phyloP scores from a whole-genome alignment of 2,329 filamentous ascomycete species.

The Exophiala phaeomuriformis region DNA sequence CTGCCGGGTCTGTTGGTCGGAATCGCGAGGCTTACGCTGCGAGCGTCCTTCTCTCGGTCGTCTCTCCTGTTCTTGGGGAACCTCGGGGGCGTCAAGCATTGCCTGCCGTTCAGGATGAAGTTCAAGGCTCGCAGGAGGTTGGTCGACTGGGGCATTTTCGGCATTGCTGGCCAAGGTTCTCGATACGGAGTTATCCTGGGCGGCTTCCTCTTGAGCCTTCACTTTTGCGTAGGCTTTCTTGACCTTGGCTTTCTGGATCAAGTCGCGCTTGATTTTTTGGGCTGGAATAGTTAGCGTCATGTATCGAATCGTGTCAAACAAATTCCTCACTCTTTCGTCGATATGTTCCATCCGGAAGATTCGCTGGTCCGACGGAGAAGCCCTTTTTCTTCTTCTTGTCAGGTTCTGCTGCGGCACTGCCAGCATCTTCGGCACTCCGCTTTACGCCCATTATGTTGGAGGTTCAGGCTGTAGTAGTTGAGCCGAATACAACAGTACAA shows the following conservation, averaged over 20 bases:
- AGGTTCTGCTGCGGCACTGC: constrained; percentile 12
- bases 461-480: background rate
- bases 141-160: constrained; percentile 11
- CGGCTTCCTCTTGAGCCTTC: constrained; percentile 53
- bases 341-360: constrained; percentile 84
- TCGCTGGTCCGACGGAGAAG: constrained; percentile 80
- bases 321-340: constrained; percentile 62
- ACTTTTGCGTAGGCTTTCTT: constrained; percentile 89
- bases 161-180: constrained; percentile 23
- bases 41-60: constrained; percentile 20
- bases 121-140: constrained; percentile 40
- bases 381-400: constrained; percentile 47
- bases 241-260: constrained; percentile 88
- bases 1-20: constrained; percentile 4
- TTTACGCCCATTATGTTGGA: constrained; percentile 37
- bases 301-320: background rate
- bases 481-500: background rate
- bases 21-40: constrained; percentile 23
- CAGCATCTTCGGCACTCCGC: constrained; percentile 45
- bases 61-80: constrained; percentile 14
- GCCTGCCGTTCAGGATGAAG: constrained; percentile 56
- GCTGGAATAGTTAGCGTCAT: constrained; percentile 43
- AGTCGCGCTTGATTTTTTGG: constrained; percentile 77
- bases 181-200: constrained; percentile 26
- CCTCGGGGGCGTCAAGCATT: constrained; percentile 46